phyloP scores from a whole-genome alignment of 257 asterid genomes.

The Solanum infundibuliforme region DNA sequence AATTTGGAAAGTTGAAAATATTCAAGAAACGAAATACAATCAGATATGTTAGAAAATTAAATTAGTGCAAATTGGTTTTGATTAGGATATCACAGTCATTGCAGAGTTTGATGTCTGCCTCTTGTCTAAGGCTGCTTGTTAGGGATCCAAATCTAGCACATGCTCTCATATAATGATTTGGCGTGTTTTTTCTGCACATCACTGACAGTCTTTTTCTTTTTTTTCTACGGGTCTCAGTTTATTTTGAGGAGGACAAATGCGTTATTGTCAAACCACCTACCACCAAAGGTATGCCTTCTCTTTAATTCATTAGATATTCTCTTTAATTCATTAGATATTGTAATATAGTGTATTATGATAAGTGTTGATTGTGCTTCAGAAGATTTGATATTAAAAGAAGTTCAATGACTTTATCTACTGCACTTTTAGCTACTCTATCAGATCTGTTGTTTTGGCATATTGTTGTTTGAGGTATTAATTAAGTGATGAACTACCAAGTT shows the following conservation, averaged over 20 bases:
- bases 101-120: not conserved
- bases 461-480: not conserved
- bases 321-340: not conserved
- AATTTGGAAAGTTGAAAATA: not conserved
- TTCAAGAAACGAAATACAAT: not conserved
- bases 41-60: not conserved
- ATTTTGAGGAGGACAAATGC: constrained; percentile 95
- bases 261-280: constrained; percentile 89
- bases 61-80: not conserved
- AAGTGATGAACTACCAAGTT: not conserved
- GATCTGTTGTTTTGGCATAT: not conserved
- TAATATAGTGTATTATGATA: not conserved
- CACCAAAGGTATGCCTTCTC: constrained; percentile 66
- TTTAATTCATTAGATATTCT: not conserved
- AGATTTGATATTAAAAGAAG: not conserved
- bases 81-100: not conserved
- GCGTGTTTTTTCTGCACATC: not conserved
- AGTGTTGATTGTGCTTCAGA: not conserved
- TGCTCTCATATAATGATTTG: not conserved
- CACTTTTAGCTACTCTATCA: not conserved
- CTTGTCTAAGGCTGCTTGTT: not conserved
- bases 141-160: constrained; percentile 5
- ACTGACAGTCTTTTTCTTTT: constrained; percentile 2
- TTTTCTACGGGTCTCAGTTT: constrained; percentile 44
- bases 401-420: not conserved